Conservation (phyloP, 2,329 filamentous ascomycete species). For the Coniochaeta ligniaria region DNA sequence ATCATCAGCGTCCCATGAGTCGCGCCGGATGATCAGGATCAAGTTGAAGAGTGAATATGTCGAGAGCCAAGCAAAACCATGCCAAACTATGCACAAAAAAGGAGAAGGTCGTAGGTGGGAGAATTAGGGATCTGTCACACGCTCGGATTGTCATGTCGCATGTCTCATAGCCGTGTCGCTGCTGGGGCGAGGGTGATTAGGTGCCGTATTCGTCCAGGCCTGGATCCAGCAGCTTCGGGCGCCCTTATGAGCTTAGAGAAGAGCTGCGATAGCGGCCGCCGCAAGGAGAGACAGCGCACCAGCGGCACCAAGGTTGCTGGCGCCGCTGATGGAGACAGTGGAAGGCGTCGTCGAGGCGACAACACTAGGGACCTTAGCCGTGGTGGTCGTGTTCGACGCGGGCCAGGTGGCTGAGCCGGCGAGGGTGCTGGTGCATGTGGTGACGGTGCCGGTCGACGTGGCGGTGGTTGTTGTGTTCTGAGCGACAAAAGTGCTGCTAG, state of each 20-base stretch:
- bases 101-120: constrained; percentile 2
- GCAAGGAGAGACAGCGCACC: constrained; percentile 18
- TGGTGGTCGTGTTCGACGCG: constrained; percentile 11
- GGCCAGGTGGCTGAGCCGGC: constrained; percentile 11
- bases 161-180: constrained; percentile 14
- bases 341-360: constrained; percentile 9
- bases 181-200: constrained; percentile 5
- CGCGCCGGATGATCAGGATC: background rate
- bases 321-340: constrained; percentile 21
- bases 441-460: constrained; percentile 7
- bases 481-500: constrained; percentile 2
- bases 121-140: background rate
- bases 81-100: constrained; percentile 12
- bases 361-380: constrained; percentile 4
- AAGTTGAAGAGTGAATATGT: background rate
- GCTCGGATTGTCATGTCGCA: constrained; percentile 13
- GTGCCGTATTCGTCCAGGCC: constrained; percentile 2
- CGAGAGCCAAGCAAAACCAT: constrained; percentile 5
- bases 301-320: constrained; percentile 20
- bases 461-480: constrained; percentile 13
- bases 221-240: constrained; percentile 6
- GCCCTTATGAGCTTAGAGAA: constrained; percentile 19
- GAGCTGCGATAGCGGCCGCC: constrained; percentile 16
- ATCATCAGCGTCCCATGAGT: background rate
- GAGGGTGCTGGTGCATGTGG: constrained; percentile 6